A percentile compares a stretch with the other conserved stretches of the same genome.
These are phyloP conservation scores for Pseudogymnoascus sp. DNA, from an alignment of 2,329 filamentous ascomycete genomes.

Conservation along the genomic window DNA sequence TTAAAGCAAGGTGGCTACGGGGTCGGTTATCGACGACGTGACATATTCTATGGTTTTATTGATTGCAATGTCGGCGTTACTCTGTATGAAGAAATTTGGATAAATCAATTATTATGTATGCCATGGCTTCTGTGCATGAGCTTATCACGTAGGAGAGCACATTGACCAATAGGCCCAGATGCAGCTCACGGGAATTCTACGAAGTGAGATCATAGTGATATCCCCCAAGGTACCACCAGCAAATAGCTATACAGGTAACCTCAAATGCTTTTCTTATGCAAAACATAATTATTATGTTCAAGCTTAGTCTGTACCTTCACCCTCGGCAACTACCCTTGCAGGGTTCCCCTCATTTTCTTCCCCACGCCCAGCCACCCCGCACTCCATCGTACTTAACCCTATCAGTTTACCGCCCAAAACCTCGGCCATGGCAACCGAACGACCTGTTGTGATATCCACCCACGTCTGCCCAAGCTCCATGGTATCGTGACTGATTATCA, in stretches of 20 bases:
- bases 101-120: not conserved
- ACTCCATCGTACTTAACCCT: not conserved
- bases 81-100: not conserved
- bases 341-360: not conserved
- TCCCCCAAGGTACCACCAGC: not conserved
- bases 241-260: not conserved
- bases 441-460: not conserved
- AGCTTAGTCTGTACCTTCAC: not conserved
- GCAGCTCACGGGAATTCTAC: not conserved
- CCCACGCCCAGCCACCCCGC: not conserved
- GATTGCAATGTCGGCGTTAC: not conserved
- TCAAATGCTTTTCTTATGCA: not conserved
- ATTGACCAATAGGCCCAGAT: not conserved
- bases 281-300: not conserved
- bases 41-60: not conserved
- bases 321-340: not conserved
- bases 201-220: not conserved
- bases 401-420: not conserved
- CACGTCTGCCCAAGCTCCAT: not conserved
- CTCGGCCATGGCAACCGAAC: not conserved
- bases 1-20: not conserved
- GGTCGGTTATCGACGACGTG: not conserved
- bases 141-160: not conserved
- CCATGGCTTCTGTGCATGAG: not conserved
- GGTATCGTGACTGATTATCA: not conserved